These are phyloP conservation scores for Fragosphaeria purpurea DNA, from an alignment of 2,329 filamentous ascomycete genomes.

Conservation along the genomic window DNA sequence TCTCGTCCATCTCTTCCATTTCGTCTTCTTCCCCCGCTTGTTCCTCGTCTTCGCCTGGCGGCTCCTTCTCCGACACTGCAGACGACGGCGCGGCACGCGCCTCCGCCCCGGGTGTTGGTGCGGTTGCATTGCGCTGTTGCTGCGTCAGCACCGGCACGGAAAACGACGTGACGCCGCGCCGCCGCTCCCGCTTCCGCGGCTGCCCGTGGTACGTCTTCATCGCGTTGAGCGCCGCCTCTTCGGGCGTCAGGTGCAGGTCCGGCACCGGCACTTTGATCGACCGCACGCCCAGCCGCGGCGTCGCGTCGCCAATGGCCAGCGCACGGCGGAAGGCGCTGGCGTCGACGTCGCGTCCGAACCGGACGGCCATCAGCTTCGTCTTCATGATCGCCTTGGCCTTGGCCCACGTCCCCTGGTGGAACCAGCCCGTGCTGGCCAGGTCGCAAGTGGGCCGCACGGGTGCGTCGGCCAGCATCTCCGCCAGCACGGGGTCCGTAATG, in stretches of 20 bases:
- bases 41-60: too few species aligned
- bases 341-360: slow-evolving; percentile 42
- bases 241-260: slow-evolving; percentile 27
- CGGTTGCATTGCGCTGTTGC: neutral
- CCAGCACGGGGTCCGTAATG: slow-evolving; percentile 69
- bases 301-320: slow-evolving; percentile 27
- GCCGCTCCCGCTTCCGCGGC: slow-evolving; percentile 9
- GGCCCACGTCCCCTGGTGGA: slow-evolving; percentile 66
- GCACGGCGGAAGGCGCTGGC: slow-evolving; percentile 36
- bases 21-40: neutral
- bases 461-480: slow-evolving; percentile 52
- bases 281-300: slow-evolving; percentile 17
- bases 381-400: slow-evolving; percentile 85
- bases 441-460: slow-evolving; percentile 51
- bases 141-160: slow-evolving; percentile 10
- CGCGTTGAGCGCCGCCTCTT: slow-evolving; percentile 18
- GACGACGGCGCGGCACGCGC: neutral
- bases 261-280: slow-evolving; percentile 28
- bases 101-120: neutral
- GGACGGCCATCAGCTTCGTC: slow-evolving; percentile 65
- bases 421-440: slow-evolving; percentile 66
- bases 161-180: slow-evolving; percentile 8
- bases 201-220: slow-evolving; percentile 10
- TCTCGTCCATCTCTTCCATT: slow-evolving; percentile 3
- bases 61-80: too few species aligned